Conservation (phyloP, 1,139 yeast species). For the Scheffersomyces titani region DNA sequence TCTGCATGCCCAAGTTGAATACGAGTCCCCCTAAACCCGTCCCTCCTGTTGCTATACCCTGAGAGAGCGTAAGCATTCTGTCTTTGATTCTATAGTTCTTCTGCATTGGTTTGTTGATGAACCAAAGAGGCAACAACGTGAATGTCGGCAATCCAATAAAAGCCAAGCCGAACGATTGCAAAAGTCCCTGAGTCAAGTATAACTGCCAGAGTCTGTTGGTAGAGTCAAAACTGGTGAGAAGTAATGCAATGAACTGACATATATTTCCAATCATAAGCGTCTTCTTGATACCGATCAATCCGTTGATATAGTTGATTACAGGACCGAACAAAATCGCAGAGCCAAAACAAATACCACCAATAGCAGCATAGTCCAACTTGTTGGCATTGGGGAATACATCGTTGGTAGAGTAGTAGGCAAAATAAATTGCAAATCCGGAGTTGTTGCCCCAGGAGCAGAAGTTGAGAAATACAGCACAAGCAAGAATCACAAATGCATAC, state of each 20-base stretch:
- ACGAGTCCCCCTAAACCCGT: slow-evolving; percentile 2
- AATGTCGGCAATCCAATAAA: slow-evolving; percentile 5
- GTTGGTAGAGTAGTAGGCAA: slow-evolving; percentile 1
- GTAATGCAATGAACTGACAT: slow-evolving; percentile 14
- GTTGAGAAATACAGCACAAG: neutral
- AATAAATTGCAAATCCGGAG: neutral
- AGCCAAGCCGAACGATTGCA: slow-evolving; percentile 17
- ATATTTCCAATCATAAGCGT: slow-evolving; percentile 5
- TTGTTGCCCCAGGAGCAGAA: neutral
- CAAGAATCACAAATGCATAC: neutral
- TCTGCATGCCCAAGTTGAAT: slow-evolving; percentile 16
- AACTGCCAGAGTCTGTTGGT: slow-evolving; percentile 13
- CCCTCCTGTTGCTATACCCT: neutral
- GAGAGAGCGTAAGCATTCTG: neutral
- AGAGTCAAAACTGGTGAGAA: slow-evolving; percentile 13
- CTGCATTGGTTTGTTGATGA: neutral
- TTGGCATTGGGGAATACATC: slow-evolving; percentile 11
- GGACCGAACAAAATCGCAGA: slow-evolving; percentile 9
- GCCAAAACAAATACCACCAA: slow-evolving; percentile 17
- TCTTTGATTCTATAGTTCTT: neutral
- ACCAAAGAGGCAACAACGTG: neutral
- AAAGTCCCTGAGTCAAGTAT: slow-evolving; percentile 16
- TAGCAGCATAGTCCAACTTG: slow-evolving; percentile 15
- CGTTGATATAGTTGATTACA: slow-evolving; percentile 11
- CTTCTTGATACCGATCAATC: slow-evolving; percentile 9